phyloP scores from a whole-genome alignment of 257 asterid genomes.

The Thymus quinquecostatus region DNA sequence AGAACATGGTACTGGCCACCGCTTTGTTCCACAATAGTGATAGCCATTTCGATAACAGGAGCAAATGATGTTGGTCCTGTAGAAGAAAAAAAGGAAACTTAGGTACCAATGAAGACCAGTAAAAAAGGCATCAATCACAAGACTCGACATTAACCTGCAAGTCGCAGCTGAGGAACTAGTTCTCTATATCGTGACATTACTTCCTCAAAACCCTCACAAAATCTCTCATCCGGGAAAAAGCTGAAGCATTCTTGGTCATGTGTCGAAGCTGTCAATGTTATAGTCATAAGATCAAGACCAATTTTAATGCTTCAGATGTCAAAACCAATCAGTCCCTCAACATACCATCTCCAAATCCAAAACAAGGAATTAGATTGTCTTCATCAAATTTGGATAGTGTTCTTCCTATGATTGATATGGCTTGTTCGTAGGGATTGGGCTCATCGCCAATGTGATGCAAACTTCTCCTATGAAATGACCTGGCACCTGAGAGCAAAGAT shows the following conservation, averaged over 20 bases:
- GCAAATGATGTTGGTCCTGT: constrained; percentile 97
- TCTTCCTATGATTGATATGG: constrained; percentile 92
- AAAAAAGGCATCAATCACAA: constrained; percentile 8
- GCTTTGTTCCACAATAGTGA: constrained; percentile 86
- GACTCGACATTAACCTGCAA: constrained; percentile 57
- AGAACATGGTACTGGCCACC: constrained; percentile 94
- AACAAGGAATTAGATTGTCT: constrained; percentile 90
- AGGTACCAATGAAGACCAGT: constrained; percentile 11
- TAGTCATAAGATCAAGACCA: constrained; percentile 29
- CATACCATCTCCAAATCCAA: constrained; percentile 93
- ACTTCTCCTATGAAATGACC: constrained; percentile 79
- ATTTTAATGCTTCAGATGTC: constrained; percentile 13
- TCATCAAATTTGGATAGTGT: constrained; percentile 91
- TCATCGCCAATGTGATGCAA: constrained; percentile 85
- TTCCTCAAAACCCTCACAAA: constrained; percentile 94
- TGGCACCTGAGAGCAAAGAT: constrained; percentile 59
- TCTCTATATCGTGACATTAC: constrained; percentile 83
- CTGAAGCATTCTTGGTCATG: constrained; percentile 96
- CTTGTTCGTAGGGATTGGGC: constrained; percentile 92
- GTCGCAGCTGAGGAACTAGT: constrained; percentile 86
- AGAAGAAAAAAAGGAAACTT: constrained; percentile 21
- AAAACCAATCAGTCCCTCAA: constrained; percentile 12
- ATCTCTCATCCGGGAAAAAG: constrained; percentile 76
- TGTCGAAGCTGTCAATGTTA: constrained; percentile 77
- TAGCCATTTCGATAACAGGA: constrained; percentile 84